Conservation (phyloP, 2,329 filamentous ascomycete species). For the Dichotomopilus funicola region DNA sequence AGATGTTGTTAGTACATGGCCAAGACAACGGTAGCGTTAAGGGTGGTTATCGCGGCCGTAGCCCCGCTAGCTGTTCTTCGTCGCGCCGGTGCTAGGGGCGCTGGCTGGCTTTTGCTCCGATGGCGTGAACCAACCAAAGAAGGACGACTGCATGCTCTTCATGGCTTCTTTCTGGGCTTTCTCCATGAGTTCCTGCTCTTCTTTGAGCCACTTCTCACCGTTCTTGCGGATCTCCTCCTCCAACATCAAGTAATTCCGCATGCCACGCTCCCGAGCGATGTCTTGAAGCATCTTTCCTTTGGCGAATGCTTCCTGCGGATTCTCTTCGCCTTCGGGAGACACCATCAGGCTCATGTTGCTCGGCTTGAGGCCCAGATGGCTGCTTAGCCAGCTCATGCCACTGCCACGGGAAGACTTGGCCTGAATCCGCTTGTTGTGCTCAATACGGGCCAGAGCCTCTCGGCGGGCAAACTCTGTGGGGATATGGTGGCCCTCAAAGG, state of each 20-base stretch:
- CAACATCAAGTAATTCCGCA: slow-evolving; percentile 80
- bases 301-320: slow-evolving; percentile 67
- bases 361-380: slow-evolving; percentile 71
- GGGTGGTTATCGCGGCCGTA: no score
- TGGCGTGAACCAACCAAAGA: slow-evolving; percentile 50
- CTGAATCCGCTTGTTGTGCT: slow-evolving; percentile 73
- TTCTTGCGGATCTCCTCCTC: slow-evolving; percentile 90
- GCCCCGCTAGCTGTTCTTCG: slow-evolving; percentile 3
- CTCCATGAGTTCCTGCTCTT: slow-evolving; percentile 83
- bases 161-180: slow-evolving; percentile 84
- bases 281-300: slow-evolving; percentile 98
- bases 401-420: slow-evolving; percentile 52
- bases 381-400: slow-evolving; percentile 62
- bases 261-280: slow-evolving; percentile 83
- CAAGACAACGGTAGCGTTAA: not conserved
- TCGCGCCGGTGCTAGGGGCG: slow-evolving; percentile 7
- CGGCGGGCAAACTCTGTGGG: slow-evolving; percentile 83
- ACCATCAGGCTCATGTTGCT: slow-evolving; percentile 57
- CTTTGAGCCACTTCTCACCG: slow-evolving; percentile 91
- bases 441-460: slow-evolving; percentile 76
- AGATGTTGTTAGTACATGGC: slow-evolving; percentile 8
- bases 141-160: slow-evolving; percentile 81
- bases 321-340: slow-evolving; percentile 58
- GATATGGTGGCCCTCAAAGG: slow-evolving; percentile 83
- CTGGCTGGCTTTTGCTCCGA: slow-evolving; percentile 13